phyloP scores from a whole-genome alignment of 352 stramenopile species.

The Phytophthora palmivora region DNA sequence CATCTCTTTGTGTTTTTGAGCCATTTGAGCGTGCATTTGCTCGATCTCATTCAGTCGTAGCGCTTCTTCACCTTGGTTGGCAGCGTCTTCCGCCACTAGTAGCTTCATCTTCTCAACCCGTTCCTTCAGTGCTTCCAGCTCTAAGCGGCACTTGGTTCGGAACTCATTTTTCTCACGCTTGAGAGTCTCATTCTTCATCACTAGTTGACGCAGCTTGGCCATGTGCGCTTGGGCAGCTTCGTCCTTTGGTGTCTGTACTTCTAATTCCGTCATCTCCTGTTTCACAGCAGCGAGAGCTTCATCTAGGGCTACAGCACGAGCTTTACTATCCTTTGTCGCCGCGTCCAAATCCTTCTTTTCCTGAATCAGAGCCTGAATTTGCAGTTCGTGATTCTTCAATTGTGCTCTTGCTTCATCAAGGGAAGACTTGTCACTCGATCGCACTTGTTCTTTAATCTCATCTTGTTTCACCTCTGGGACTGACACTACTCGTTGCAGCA shows the following conservation, averaged over 20 bases:
- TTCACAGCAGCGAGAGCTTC: conserved; percentile 47
- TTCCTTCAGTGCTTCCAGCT: conserved; percentile 48
- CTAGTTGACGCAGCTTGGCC: conserved; percentile 38
- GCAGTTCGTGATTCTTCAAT: conserved; percentile 42
- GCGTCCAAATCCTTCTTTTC: conserved; percentile 50
- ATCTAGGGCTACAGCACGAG: conserved; percentile 34
- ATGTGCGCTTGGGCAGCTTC: conserved; percentile 34
- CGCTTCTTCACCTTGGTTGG: conserved; percentile 54
- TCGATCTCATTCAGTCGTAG: conserved; percentile 63
- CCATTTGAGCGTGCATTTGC: conserved; percentile 72
- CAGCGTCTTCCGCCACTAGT: conserved; percentile 40
- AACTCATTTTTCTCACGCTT: conserved; percentile 62
- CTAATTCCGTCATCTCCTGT: conserved; percentile 45
- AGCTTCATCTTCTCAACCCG: conserved; percentile 52
- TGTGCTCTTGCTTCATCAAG: conserved; percentile 29
- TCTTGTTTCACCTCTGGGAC: conserved; percentile 37
- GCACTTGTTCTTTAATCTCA: conserved; percentile 12
- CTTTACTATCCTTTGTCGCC: conserved; percentile 36
- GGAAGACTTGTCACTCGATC: conserved; percentile 6
- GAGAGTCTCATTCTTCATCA: conserved; percentile 60
- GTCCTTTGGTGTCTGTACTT: conserved; percentile 42
- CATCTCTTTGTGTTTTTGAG: conserved; percentile 73
- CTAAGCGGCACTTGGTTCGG: conserved; percentile 48
- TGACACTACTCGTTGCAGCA: conserved; percentile 61
- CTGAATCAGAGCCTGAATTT: conserved; percentile 52